phyloP scores from a whole-genome alignment of 2,329 filamentous ascomycete species.

The Periconia sp. region DNA sequence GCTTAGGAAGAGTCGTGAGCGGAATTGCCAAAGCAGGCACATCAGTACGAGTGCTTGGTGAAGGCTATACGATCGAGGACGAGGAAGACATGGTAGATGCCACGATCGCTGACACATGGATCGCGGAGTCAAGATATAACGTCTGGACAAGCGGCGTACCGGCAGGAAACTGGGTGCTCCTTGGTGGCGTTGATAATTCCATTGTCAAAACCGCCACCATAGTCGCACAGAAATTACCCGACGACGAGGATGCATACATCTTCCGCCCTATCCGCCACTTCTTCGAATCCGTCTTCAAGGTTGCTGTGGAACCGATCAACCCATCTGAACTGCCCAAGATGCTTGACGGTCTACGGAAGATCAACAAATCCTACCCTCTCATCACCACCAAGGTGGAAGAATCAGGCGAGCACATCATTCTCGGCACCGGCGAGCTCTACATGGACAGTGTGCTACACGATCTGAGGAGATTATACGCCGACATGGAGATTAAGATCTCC shows the following conservation, averaged over 20 bases:
- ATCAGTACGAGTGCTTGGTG: slow-evolving; percentile 87
- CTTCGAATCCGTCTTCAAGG: slow-evolving; percentile 96
- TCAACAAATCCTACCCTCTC: slow-evolving; percentile 97
- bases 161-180: slow-evolving; percentile 89
- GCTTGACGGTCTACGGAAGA: slow-evolving; percentile 92
- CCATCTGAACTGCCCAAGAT: slow-evolving; percentile 98
- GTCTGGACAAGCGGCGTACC: slow-evolving; percentile 89
- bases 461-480: slow-evolving; percentile 86
- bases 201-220: slow-evolving; percentile 97
- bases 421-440: slow-evolving; percentile 97
- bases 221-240: slow-evolving; percentile 75
- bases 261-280: slow-evolving; percentile 93
- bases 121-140: slow-evolving; percentile 90
- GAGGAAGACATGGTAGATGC: slow-evolving; percentile 95
- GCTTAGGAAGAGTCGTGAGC: slow-evolving; percentile 89
- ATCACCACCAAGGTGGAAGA: slow-evolving; percentile 98
- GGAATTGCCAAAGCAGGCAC: slow-evolving; percentile 81
- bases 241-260: slow-evolving; percentile 91
- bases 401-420: slow-evolving; percentile 91
- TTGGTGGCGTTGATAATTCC: slow-evolving; percentile 92
- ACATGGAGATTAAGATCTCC: slow-evolving; percentile 99
- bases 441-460: slow-evolving; percentile 99
- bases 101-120: slow-evolving; percentile 82
- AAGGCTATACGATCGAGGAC: slow-evolving; percentile 94
- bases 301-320: slow-evolving; percentile 97